Base-by-base conservation (phyloP, 768 basidiomycete species). In the Auricularia sp. region DNA sequence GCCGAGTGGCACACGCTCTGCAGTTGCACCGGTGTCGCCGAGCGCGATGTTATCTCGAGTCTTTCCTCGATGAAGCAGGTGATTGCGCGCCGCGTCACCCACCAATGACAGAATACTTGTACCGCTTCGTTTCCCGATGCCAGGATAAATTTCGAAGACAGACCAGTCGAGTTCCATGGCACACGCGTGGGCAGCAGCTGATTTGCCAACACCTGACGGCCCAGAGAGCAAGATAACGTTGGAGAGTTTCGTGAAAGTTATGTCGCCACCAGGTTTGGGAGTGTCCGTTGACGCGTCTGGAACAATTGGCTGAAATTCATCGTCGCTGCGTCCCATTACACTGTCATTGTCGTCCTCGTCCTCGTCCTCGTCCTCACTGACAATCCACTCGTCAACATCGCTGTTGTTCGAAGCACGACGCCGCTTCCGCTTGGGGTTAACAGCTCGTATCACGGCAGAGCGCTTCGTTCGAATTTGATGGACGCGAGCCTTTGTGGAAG, bases 61-160 rank as follows among this genome's bases (percentile, higher is more conserved):
- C 23, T 59, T 59, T 34, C 43, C 10, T 14, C 14, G 29, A 8
- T 77, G 77, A 42, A 95, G 87, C 65, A 88, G 81, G 74, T 99
- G 97, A 71, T 97, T 98, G 77, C 85, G 92, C 21, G 93, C 93
- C 3, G 95, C 93, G 66, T 96, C 93, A 14, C 97, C 97, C 59
- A 98, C 84, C 67, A 94, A 80, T 64, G 81, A 80, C 64, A 88
- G 85, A 68, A 99, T 77, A 69, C 85, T 90, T 33, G 85, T 79
- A 5, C 90, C 91, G 66, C 84, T 90, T 42, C 97, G 84, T 70
- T 84, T 90, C n/a, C 94, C 94, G 62, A 95, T 87, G 2, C 97
- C 97, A 33, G 97, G 91, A 75, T 94, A 90, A 12, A 98, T 93
- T 73, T 99, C 97, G 71, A 98, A 97, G 12, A 98, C 85, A 61